Evolutionary conservation across 106 monocot species (phyloP).

Genomic region (Acorus gramineus): DNA sequence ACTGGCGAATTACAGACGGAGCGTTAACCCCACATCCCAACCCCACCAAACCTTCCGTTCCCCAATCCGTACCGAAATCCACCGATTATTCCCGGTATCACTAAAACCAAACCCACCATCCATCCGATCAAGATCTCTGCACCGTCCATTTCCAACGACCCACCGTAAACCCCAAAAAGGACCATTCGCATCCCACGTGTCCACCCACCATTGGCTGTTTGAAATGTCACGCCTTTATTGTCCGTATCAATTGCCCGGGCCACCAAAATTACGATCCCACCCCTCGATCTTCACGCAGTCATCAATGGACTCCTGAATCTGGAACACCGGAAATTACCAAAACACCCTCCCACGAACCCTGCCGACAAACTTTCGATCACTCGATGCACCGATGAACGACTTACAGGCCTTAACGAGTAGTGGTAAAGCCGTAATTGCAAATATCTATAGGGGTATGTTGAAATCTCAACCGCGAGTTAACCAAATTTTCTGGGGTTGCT

Average conservation of each 20-base stretch:
- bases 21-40: too few species aligned
- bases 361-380: background rate
- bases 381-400: too few species aligned
- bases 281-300: background rate
- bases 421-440: background rate
- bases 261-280: background rate
- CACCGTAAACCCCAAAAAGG: too few species aligned
- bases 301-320: background rate
- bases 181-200: background rate
- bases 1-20: too few species aligned
- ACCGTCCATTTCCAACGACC: too few species aligned
- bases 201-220: background rate
- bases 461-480: background rate
- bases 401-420: background rate
- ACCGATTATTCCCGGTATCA: too few species aligned
- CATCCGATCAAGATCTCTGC: too few species aligned
- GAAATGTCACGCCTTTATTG: slow-evolving; percentile 3
- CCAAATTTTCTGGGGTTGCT: background rate
- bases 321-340: background rate
- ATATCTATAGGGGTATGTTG: background rate
- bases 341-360: background rate
- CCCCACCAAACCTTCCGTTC: too few species aligned
- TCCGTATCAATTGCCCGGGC: slow-evolving; percentile 2
- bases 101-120: too few species aligned
- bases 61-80: too few species aligned